These are phyloP conservation scores for Tetrahymena borealis DNA, from an alignment of 73 alveolate species.

Conservation along the genomic window DNA sequence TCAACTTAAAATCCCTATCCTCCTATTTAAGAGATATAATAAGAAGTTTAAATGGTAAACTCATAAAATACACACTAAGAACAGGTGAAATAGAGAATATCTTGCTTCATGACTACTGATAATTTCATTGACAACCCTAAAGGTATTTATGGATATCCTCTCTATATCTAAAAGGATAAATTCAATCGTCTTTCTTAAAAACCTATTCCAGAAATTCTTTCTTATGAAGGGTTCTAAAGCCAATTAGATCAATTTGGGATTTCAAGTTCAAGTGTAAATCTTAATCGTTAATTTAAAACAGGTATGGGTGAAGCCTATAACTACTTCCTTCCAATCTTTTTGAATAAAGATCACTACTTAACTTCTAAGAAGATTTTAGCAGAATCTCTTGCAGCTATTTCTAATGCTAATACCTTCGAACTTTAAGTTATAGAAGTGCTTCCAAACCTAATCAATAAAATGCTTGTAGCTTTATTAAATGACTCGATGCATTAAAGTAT, in stretches of 20 bases:
- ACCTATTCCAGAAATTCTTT: background rate
- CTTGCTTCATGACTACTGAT: background rate
- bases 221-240: background rate
- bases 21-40: background rate
- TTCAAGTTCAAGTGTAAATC: background rate
- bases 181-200: background rate
- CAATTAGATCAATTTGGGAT: background rate
- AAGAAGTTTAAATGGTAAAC: background rate
- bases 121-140: background rate
- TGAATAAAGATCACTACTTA: background rate
- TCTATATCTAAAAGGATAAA: background rate
- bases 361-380: background rate
- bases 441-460: background rate
- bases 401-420: background rate
- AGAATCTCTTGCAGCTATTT: background rate
- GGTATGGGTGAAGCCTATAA: background rate
- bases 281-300: background rate
- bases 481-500: background rate
- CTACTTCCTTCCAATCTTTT: background rate
- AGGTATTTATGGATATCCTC: background rate
- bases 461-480: background rate
- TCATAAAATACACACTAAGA: background rate
- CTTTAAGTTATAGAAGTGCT: background rate
- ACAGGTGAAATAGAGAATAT: background rate
- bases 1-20: background rate